Base-by-base conservation (phyloP, 495 filamentous ascomycete genomes). In the Cairneyella variabilis region DNA sequence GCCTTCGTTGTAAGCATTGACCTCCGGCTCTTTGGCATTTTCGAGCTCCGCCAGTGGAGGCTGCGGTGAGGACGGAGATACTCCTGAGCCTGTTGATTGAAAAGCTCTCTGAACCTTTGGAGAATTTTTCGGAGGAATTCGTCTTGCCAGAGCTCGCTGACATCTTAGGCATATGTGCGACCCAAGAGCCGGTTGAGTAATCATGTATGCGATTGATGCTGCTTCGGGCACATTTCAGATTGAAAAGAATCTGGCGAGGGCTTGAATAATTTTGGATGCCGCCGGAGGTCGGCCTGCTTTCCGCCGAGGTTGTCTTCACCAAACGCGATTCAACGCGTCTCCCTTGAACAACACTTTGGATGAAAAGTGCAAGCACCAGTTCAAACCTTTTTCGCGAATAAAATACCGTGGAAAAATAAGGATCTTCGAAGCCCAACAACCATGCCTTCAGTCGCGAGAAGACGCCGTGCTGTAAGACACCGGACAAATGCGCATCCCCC, bases 151-250 rank as follows among this genome's bases (percentile, higher is more conserved):
- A 59, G 62, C 68, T 40, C 70, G 52, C 34, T 65, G 75, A 62
- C 76, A 80, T 66, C 69, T 60, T 38, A 77, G 59, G 68, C 76
- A 80, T 63, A 78, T 67, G 51, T 71, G 69, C 62, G 69, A 54
- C 50, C 67, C 50, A 12, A 63, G 46, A 14, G 64, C 54, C 44
- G 62, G 64, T 50, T 67, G 63, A 44, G 67, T 45, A 59, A 78
- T 69, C 76, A 80, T 78, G 43, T 64, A 65, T 60, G 56, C 56
- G 40, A 61, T 34, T 32, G 28, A 14, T 32, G 28, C 7, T 32
- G 6, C 7, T 32, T 32, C 14, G 14, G 6, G 28, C 28, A n/a
- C n/a, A 32, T 6, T 14, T 6, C 28, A 32, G 28, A 48, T 21
- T 37, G n/a, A n/a, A n/a, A n/a, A n/a, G n/a, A n/a, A n/a, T 22